Evolutionary conservation across 306 rosid genomes (phyloP).

Genomic region (Quercus ilex): DNA sequence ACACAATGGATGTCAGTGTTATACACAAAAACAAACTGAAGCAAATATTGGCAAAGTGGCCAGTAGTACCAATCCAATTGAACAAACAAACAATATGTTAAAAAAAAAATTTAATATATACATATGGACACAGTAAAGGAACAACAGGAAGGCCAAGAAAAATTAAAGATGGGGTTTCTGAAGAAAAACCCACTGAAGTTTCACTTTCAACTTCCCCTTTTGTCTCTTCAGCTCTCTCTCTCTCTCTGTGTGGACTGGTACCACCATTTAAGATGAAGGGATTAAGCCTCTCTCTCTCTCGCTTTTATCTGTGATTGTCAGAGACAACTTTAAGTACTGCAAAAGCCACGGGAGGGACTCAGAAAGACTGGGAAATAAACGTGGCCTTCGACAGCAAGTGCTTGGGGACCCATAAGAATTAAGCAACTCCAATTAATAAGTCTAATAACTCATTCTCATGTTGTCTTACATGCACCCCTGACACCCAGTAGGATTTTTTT

Average conservation of each 20-base stretch:
- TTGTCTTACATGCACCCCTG: neutral
- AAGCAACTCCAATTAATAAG: neutral
- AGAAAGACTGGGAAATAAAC: slow-evolving; percentile 36
- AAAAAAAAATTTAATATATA: neutral
- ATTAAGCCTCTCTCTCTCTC: neutral
- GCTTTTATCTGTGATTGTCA: slow-evolving; percentile 1
- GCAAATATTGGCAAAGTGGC: no score
- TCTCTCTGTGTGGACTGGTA: neutral
- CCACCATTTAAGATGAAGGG: neutral
- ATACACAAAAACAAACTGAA: no score
- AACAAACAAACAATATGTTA: neutral
- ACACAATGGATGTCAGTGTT: no score
- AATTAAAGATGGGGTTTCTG: slow-evolving; percentile 3
- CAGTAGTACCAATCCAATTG: neutral
- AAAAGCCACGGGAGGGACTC: slow-evolving; percentile 35
- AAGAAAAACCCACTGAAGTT: slow-evolving; percentile 14
- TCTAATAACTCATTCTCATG: no score
- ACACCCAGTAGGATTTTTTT: neutral
- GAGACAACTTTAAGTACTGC: slow-evolving; percentile 26
- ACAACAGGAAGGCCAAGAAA: slow-evolving; percentile 19
- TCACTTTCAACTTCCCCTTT: slow-evolving; percentile 38
- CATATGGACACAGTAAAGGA: neutral
- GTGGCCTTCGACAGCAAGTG: slow-evolving; percentile 24
- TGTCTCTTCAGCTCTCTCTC: slow-evolving; percentile 43
- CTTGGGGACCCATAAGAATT: neutral